Base-by-base conservation (phyloP, 2,329 filamentous ascomycete species). In the Zymoseptoria pseudotritici region DNA sequence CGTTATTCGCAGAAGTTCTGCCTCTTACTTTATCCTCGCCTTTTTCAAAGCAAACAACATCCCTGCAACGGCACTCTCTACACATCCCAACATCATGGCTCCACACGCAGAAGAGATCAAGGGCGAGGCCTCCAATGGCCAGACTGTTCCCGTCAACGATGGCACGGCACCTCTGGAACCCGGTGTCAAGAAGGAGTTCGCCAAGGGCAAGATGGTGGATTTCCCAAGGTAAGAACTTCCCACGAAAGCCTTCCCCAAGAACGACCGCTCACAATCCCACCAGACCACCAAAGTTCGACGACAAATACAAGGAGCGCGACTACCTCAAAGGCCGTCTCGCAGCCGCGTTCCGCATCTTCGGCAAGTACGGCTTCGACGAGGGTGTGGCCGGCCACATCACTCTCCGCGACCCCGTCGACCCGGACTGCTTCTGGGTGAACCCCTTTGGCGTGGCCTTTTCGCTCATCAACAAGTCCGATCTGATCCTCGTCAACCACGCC, bases 271-370 rank as follows among this genome's bases (percentile, higher is more conserved):
- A 17, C 36, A 46, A 21, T 52, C n/a, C 24, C 19, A 26, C 13
- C 26, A 67, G 69, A 52, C 69, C 69, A 24, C 69, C 67, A 8
- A 68, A 66, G 55, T 75, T 75, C 58, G 70, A 72, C 17, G 73
- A 75, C 64, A 72, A 72, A 50, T 69, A 74, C 62, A 65, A 69
- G 56, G 71, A 78, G 62, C 70, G 77, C 24, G 72, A 74, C 53
- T 79, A 75, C 68, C 66, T 73, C 50, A 76, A 76, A 51, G 76
- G 77, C 58, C 73, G 77, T 20, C 73, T 79, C 61, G 77, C 77
- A 4, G 76, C 72, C 2, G 76, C 77, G 0, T 79, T 79, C 64
- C 69, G 77, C 2, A 72, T 78, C 54, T 78, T 78, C 63, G 77
- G 75, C 8, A 72, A 74, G 50, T 68, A 72, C 53, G 71, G 75